A percentile compares a stretch with the other conserved stretches of the same genome.
These are phyloP conservation scores for Rhodotorula graminis DNA, from an alignment of 768 basidiomycete species.

Conservation along the genomic window DNA sequence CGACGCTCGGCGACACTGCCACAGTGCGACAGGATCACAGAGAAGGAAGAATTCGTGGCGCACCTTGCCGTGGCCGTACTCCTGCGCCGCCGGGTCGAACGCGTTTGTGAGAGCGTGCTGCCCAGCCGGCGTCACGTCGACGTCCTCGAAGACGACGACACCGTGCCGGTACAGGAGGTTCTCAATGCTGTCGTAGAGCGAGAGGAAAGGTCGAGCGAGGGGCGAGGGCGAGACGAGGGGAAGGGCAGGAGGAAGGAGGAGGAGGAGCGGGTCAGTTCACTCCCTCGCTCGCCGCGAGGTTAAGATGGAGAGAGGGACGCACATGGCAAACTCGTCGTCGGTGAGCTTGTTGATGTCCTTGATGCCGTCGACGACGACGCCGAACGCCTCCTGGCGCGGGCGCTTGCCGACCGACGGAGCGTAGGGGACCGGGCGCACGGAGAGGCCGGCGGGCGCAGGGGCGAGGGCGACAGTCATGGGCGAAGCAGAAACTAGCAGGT, in stretches of 20 bases:
- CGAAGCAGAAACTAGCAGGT: no score
- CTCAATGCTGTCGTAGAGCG: constrained; percentile 16
- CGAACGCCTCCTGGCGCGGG: constrained; percentile 19
- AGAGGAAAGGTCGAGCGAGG: not conserved
- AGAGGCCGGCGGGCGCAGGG: not conserved
- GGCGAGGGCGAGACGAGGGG: no score
- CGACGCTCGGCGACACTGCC: no score
- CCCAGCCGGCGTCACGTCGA: constrained; percentile 24
- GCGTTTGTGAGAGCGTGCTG: constrained; percentile 30
- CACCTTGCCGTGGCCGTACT: constrained; percentile 32
- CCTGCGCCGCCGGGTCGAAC: constrained; percentile 33
- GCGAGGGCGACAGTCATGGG: not conserved
- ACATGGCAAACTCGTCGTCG: constrained; percentile 13
- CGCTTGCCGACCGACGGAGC: not conserved
- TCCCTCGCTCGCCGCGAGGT: no score
- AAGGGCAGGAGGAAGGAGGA: not conserved
- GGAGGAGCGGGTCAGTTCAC: not conserved
- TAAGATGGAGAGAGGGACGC: not conserved
- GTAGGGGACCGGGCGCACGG: constrained; percentile 22
- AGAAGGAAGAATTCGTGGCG: no score
- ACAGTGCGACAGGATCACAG: no score
- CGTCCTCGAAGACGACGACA: constrained; percentile 38
- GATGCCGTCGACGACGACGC: constrained; percentile 23
- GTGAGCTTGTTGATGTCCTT: constrained; percentile 31
- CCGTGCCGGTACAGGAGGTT: constrained; percentile 39